A percentile compares a stretch with the other conserved stretches of the same genome.
Conservation (phyloP, 805 yeast species). For the Sugiyamaella americana region DNA sequence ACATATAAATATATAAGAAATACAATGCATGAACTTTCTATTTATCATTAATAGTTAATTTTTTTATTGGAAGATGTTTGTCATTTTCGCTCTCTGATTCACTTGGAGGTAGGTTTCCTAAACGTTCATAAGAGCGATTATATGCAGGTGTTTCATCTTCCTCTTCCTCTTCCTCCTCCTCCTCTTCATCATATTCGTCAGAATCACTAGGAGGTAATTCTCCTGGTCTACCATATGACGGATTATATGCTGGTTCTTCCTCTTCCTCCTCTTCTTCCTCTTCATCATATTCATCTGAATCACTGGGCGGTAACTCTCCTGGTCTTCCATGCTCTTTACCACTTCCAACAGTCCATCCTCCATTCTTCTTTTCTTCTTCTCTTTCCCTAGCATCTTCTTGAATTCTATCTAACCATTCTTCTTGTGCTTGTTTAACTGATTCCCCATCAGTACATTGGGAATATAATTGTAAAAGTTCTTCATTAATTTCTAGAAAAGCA, state of each 20-base stretch:
- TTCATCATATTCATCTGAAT: conserved; percentile 17
- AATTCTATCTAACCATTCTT: conserved; percentile 60
- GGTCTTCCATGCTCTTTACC: conserved; percentile 46
- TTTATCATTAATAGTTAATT: too few species aligned
- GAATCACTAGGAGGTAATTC: conserved; percentile 2
- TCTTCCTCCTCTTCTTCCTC: conserved; percentile 5
- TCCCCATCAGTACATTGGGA: conserved; percentile 75
- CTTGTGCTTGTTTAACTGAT: conserved; percentile 66
- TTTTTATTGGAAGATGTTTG: too few species aligned
- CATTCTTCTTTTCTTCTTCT: conserved; percentile 40
- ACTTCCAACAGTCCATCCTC: conserved; percentile 74
- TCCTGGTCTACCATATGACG: not conserved
- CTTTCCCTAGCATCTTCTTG: conserved; percentile 36
- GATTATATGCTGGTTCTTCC: conserved; percentile 2
- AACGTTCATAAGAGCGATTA: not conserved
- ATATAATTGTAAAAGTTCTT: conserved; percentile 68
- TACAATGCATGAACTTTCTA: too few species aligned
- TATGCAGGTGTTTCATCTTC: conserved; percentile 11
- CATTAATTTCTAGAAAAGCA: conserved; percentile 76
- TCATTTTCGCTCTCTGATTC: conserved; percentile 13
- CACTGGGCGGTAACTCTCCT: conserved; percentile 25
- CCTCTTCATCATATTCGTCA: conserved; percentile 5
- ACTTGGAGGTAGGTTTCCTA: not conserved
- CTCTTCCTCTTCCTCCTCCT: conserved; percentile 10
- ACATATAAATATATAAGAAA: too few species aligned